These are phyloP conservation scores for Pseudogymnoascus sp. DNA, from an alignment of 2,329 filamentous ascomycete genomes.

Conservation along the genomic window DNA sequence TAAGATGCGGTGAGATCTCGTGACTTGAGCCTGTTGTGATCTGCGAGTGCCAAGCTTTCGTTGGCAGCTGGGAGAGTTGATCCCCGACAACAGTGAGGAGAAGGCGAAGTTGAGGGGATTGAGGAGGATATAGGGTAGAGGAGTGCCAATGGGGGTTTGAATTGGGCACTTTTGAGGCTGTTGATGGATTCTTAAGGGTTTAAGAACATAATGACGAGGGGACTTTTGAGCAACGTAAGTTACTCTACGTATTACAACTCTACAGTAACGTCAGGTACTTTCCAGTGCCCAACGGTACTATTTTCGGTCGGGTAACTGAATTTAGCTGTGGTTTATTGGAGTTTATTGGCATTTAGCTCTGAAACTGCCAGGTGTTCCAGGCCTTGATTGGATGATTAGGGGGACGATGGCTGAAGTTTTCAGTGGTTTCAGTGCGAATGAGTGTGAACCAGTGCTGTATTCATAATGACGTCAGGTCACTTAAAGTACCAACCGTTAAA, in stretches of 20 bases:
- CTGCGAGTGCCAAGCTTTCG: background rate
- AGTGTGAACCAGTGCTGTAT: background rate
- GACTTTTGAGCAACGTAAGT: background rate
- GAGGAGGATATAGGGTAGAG: background rate
- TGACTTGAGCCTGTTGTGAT: slow-evolving; percentile 7
- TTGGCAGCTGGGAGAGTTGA: background rate
- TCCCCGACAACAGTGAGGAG: background rate
- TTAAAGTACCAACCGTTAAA: background rate
- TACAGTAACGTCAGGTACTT: background rate
- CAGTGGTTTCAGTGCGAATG: background rate
- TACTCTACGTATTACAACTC: background rate
- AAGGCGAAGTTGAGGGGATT: background rate
- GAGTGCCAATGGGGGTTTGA: background rate
- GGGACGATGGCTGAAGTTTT: background rate
- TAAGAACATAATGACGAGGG: background rate
- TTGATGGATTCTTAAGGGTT: slow-evolving; percentile 2
- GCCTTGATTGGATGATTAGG: background rate
- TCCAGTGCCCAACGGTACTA: background rate
- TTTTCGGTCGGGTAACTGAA: slow-evolving; percentile 2
- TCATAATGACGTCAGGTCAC: slow-evolving; percentile 4
- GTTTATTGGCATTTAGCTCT: background rate
- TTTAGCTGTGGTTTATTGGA: background rate
- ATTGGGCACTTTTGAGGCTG: slow-evolving; percentile 8
- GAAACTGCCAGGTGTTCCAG: background rate
- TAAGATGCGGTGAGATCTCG: background rate